A percentile compares a stretch with the other conserved stretches of the same genome.
Conservation (phyloP, 768 basidiomycete genomes). For the Leccinum boreale region DNA sequence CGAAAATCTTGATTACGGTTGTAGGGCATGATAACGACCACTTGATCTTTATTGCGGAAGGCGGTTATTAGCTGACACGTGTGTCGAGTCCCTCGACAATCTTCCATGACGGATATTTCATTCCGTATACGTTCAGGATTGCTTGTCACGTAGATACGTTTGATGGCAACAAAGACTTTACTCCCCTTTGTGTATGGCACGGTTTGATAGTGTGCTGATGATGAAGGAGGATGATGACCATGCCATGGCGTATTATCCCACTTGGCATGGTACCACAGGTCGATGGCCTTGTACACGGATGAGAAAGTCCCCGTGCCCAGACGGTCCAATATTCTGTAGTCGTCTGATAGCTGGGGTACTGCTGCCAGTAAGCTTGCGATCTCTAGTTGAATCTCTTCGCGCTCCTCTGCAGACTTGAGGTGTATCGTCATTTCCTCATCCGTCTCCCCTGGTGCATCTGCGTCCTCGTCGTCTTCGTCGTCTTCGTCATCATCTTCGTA, state of each 20-base stretch:
- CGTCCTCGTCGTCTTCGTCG: slow-evolving; percentile 36
- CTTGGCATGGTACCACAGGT: slow-evolving; percentile 67
- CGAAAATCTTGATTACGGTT: slow-evolving; percentile 91
- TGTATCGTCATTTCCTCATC: slow-evolving; percentile 63
- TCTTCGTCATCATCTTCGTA: slow-evolving; percentile 36
- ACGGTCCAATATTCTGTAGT: slow-evolving; percentile 83
- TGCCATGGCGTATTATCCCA: slow-evolving; percentile 79
- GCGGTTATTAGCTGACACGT: slow-evolving; percentile 93
- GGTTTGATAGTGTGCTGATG: slow-evolving; percentile 66
- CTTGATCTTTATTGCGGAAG: slow-evolving; percentile 86
- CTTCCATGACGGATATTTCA: slow-evolving; percentile 88
- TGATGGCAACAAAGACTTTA: slow-evolving; percentile 86
- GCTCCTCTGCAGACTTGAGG: slow-evolving; percentile 62
- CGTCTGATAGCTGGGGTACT: slow-evolving; percentile 59
- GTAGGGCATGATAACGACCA: slow-evolving; percentile 92
- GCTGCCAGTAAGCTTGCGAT: slow-evolving; percentile 65
- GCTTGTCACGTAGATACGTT: slow-evolving; percentile 96
- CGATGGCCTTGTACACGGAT: slow-evolving; percentile 97
- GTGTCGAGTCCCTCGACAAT: slow-evolving; percentile 80
- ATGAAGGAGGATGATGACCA: slow-evolving; percentile 56
- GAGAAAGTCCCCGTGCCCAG: slow-evolving; percentile 98
- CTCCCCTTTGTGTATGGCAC: slow-evolving; percentile 36
- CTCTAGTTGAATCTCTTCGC: slow-evolving; percentile 70
- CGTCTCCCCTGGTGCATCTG: slow-evolving; percentile 35
- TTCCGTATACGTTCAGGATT: slow-evolving; percentile 90